These are phyloP conservation scores for Macrophomina pseudophaseolina DNA, from an alignment of 2,329 filamentous ascomycete genomes.

Conservation along the genomic window DNA sequence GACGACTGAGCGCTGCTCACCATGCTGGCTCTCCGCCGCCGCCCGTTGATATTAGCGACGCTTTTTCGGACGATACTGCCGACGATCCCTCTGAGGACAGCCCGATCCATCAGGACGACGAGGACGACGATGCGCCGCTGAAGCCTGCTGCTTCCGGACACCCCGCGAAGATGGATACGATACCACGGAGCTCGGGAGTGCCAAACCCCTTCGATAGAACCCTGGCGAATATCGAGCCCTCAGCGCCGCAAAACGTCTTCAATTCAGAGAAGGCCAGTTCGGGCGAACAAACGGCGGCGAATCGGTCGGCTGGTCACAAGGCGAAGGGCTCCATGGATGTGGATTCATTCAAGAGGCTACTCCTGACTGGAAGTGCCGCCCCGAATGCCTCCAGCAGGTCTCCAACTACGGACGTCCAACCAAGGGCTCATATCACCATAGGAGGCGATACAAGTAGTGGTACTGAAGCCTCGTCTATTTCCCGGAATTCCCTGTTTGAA, in stretches of 20 bases:
- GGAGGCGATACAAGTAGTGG: slow-evolving; percentile 55
- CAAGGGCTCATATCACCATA: slow-evolving; percentile 29
- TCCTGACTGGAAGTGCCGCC: slow-evolving; percentile 72
- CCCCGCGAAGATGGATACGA: neutral
- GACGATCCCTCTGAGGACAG: slow-evolving; percentile 15
- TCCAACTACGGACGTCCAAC: neutral
- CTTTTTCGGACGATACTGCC: neutral
- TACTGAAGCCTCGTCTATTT: slow-evolving; percentile 64
- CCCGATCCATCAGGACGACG: neutral
- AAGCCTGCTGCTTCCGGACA: slow-evolving; percentile 16
- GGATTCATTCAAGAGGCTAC: slow-evolving; percentile 74
- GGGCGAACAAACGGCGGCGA: neutral
- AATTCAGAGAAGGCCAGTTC: slow-evolving; percentile 27
- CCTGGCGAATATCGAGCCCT: slow-evolving; percentile 44
- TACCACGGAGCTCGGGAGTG: slow-evolving; percentile 1
- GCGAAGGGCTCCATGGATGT: slow-evolving; percentile 67
- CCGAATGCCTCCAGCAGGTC: neutral
- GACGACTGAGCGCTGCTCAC: slow-evolving; percentile 29
- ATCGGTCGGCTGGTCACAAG: slow-evolving; percentile 11
- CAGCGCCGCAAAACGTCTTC: slow-evolving; percentile 26
- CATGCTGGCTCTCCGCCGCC: slow-evolving; percentile 33
- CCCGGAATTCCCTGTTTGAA: slow-evolving; percentile 65
- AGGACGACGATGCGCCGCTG: slow-evolving; percentile 11
- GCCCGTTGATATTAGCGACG: slow-evolving; percentile 29
- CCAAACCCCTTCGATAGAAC: slow-evolving; percentile 46